Percentiles rank a stretch among this genome's conserved stretches.
These are phyloP conservation scores for Ophiosphaerella korrae DNA, from an alignment of 2,329 filamentous ascomycete genomes.

Conservation along the genomic window DNA sequence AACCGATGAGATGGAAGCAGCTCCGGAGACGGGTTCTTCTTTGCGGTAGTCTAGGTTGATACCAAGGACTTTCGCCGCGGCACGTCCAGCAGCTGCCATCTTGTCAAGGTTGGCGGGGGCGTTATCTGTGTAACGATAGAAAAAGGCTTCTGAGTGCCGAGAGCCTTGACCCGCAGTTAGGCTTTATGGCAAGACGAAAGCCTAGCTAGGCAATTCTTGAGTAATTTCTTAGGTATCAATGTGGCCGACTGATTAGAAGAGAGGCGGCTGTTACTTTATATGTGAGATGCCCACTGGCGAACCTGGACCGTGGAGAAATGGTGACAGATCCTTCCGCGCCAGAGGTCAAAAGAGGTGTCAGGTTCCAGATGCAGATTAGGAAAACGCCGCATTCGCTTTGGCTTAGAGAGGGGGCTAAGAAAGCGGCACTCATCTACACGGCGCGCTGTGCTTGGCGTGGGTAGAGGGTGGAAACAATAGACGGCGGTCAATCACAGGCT, in stretches of 20 bases:
- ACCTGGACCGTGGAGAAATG: slow-evolving; percentile 6
- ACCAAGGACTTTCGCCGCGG: slow-evolving; percentile 76
- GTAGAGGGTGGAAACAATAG: slow-evolving; percentile 7
- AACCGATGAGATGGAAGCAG: slow-evolving; percentile 78
- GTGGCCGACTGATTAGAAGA: no score
- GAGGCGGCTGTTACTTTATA: slow-evolving; percentile 4
- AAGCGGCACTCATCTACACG: slow-evolving; percentile 16
- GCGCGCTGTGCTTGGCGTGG: slow-evolving; percentile 28
- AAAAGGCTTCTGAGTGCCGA: background rate
- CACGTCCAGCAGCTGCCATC: slow-evolving; percentile 67
- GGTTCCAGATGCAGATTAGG: slow-evolving; percentile 24
- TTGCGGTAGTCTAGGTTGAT: slow-evolving; percentile 79
- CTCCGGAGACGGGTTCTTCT: slow-evolving; percentile 67
- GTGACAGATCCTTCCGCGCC: slow-evolving; percentile 9
- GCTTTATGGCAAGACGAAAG: background rate
- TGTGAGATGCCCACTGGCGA: background rate
- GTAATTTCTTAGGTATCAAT: no score
- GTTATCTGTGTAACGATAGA: background rate
- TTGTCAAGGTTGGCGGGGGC: slow-evolving; percentile 6
- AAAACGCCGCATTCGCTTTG: slow-evolving; percentile 22
- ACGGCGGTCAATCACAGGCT: slow-evolving; percentile 27
- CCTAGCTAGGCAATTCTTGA: background rate
- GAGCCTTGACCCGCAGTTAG: background rate
- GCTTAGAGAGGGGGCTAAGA: slow-evolving; percentile 16
- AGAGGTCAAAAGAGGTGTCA: slow-evolving; percentile 17